Conservation (phyloP, 208 protist species). For the Histomonas meleagridis region DNA sequence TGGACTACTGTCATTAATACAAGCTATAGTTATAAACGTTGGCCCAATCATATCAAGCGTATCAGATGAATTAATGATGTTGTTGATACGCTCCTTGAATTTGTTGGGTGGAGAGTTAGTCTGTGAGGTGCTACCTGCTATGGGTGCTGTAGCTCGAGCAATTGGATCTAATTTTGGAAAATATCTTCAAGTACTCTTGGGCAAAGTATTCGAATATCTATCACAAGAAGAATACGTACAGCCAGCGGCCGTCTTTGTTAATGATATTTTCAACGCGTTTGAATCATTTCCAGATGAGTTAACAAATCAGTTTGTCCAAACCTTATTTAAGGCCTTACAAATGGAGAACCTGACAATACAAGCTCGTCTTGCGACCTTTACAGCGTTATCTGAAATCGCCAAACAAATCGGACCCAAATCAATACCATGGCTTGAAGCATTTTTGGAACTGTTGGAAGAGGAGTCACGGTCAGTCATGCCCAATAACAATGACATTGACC, state of each 20-base stretch:
- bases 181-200: background rate
- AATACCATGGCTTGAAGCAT: background rate
- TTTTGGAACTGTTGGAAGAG: background rate
- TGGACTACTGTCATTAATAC: background rate
- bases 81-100: background rate
- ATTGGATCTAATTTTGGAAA: background rate
- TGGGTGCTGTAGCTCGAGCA: background rate
- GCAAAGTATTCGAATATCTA: background rate
- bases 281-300: background rate
- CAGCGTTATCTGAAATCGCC: background rate
- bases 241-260: background rate
- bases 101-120: background rate
- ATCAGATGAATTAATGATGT: background rate
- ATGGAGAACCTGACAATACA: background rate
- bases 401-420: background rate
- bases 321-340: background rate
- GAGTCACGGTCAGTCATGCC: background rate
- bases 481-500: background rate
- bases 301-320: background rate
- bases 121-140: background rate
- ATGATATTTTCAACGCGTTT: background rate
- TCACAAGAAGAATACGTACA: background rate
- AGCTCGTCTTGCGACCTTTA: background rate
- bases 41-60: background rate
- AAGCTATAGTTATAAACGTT: conserved; percentile 16